Evolutionary conservation across 2,329 filamentous ascomycete species (phyloP), one percentile per base, ranked within the genome.

Genomic region (Fusarium nisikadoi): DNA sequence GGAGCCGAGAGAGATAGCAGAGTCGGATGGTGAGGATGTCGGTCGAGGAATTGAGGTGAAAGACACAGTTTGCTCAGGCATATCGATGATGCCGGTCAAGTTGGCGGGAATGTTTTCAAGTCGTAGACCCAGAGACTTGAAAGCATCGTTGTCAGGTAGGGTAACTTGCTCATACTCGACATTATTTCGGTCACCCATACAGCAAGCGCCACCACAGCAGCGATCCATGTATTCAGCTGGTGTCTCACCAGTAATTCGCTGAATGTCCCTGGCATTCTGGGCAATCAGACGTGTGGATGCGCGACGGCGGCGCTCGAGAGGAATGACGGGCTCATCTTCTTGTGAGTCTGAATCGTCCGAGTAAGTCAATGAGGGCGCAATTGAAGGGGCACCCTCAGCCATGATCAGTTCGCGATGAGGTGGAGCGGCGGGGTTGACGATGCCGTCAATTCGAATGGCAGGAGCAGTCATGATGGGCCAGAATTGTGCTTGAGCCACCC

Each of bases 81-180:
- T 80, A 12, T 92, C 90, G 60, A 89, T 86, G 29, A 95, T 83
- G 74, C 90, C 91, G 43, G 91, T 94, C 68, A 98, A 85, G 23
- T 88, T 85, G 54, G 90, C 93, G 10, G 92, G 92, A 58, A 98
- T 89, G 36, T 91, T 87, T 63, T 90, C 90, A 67, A 98, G 87
- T 76, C 92, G 93, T 74, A 98, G 87, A 57, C 91, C 86, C 53
- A 99, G 87, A 67, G 92, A 93, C 62, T 89, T 88, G 84, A 93
- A 99, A 20, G 96, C 96, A 66, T 92, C 88, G 77, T 97, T 98
- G 80, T 96, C 90, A 3, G 95, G 95, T 5, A 89, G 78, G 20
- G 84, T 76, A 25, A 91, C 80, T 11, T 78, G 79, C 76, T 91
- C 89, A 64, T 86, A 89, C 43, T 87, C 82, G 49, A 89, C 68